phyloP scores from a whole-genome alignment of 208 protist genomes.

The Acanthamoeba sp. region DNA sequence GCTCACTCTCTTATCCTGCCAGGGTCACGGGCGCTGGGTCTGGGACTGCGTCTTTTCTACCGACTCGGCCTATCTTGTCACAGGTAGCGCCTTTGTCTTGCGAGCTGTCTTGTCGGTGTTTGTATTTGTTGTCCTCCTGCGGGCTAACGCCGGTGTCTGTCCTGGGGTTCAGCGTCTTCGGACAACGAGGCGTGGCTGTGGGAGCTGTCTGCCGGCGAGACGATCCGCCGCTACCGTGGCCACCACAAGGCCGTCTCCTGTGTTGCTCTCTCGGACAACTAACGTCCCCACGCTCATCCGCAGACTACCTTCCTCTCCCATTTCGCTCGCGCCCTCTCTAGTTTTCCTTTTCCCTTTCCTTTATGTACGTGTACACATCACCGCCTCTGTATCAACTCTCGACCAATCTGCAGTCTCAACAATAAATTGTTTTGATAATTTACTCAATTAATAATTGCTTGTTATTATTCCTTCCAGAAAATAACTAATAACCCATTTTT shows the following conservation, averaged over 20 bases:
- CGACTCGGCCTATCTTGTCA: constrained; percentile 93
- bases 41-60: constrained; percentile 93
- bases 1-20: not conserved
- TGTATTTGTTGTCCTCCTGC: not conserved
- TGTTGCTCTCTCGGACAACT: constrained; percentile 88
- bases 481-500: too few relatives aligned
- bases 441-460: too few relatives aligned
- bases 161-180: constrained; percentile 85
- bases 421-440: too few relatives aligned
- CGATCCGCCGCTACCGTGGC: constrained; percentile 90
- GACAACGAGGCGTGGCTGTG: constrained; percentile 91
- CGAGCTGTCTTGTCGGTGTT: not conserved
- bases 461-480: too few relatives aligned
- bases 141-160: not conserved
- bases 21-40: constrained; percentile 92
- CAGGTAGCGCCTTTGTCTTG: constrained; percentile 64
- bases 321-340: not conserved
- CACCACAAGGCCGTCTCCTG: constrained; percentile 91
- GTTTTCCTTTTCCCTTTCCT: not conserved
- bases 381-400: not conserved
- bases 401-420: too few relatives aligned
- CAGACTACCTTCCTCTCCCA: too few relatives aligned
- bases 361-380: constrained; percentile 51
- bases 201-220: constrained; percentile 90
- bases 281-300: not conserved